Percentiles rank a stretch among this genome's conserved stretches.
Evolutionary conservation across 352 stramenopile species (phyloP).

Genomic region (Aphanomyces euteiches): DNA sequence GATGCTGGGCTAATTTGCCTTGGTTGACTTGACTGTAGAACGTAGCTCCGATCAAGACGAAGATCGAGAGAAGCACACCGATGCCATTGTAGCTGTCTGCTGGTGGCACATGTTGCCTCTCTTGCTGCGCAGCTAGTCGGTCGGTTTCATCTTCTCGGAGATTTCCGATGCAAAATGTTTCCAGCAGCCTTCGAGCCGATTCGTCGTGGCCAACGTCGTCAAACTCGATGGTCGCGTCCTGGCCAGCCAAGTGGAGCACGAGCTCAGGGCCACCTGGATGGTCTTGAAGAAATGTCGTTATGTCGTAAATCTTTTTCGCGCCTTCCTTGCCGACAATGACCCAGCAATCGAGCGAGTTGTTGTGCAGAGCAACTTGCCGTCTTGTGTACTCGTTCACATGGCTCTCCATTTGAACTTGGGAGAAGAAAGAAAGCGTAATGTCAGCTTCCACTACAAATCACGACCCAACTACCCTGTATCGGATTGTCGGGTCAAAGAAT

Average conservation of each 20-base stretch:
- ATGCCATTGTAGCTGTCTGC: no score
- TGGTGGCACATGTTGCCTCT: no score
- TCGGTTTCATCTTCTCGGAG: no score
- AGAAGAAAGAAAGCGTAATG: no score
- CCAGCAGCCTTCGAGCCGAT: slow-evolving; percentile 91
- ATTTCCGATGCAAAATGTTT: slow-evolving; percentile 88
- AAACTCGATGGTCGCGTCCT: slow-evolving; percentile 91
- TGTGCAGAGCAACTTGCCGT: slow-evolving; percentile 90
- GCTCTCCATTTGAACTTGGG: neutral
- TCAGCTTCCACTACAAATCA: no score
- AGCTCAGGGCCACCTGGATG: slow-evolving; percentile 97
- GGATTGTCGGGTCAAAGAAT: no score
- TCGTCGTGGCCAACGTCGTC: slow-evolving; percentile 98
- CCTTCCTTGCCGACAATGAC: slow-evolving; percentile 73
- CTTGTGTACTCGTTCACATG: slow-evolving; percentile 78
- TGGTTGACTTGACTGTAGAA: no score
- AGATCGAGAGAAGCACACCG: no score
- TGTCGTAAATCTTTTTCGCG: slow-evolving; percentile 94
- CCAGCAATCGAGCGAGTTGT: slow-evolving; percentile 79
- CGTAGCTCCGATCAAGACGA: no score
- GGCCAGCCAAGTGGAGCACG: slow-evolving; percentile 92
- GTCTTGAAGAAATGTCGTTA: slow-evolving; percentile 97
- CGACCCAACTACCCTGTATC: no score
- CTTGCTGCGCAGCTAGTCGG: no score
- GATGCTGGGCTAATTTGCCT: no score